Evolutionary conservation across 2,329 filamentous ascomycete species (phyloP), one percentile per base, ranked within the genome.

Genomic region (Trichoderma guizhouense): DNA sequence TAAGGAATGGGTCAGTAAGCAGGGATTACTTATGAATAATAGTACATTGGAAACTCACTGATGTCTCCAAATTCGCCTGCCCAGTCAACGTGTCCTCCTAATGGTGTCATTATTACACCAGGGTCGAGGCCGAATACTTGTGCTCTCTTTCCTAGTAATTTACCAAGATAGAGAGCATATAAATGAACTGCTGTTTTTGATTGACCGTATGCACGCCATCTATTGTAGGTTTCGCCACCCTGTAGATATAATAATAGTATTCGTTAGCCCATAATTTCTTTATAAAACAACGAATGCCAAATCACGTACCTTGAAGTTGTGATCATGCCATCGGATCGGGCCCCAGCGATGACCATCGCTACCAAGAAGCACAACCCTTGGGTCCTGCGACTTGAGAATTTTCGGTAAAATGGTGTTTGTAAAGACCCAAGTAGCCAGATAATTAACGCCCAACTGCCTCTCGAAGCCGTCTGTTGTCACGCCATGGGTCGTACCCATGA

Each of bases 41-140:
- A 47, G 8, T 39, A 39, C 14, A 47, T 47, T 21, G 3, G 43
- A 0, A 51, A 51, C 43, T 51, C 43, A 51, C n/a, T 21, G 9
- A 51, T 51, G n/a, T 21, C 43, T 51, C 43, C 43, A 51, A 51
- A 51, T 12, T 51, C 43, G 8, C 43, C n/a, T 21, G 39, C 36
- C 28, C n/a, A 58, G 67, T 78, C 75, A 1, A 79, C 67, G 28
- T 79, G 77, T 18, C 57, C 58, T 8, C 72, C 72, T 1, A 80
- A 72, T 21, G 69, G 65, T 1, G 78, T 79, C 11, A 75, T 21
- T 36, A 79, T 79, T 24, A 79, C 74, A 2, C 81, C 81, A 0
- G 81, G 81, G 28, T 82, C 76, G 1, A 82, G 64, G 30, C 80
- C 82, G 62, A 78, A 80, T 1, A 80, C 76, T 72, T 3, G 81